Evolutionary conservation across 352 stramenopile genomes (phyloP).

Genomic region (Phytophthora sojae): DNA sequence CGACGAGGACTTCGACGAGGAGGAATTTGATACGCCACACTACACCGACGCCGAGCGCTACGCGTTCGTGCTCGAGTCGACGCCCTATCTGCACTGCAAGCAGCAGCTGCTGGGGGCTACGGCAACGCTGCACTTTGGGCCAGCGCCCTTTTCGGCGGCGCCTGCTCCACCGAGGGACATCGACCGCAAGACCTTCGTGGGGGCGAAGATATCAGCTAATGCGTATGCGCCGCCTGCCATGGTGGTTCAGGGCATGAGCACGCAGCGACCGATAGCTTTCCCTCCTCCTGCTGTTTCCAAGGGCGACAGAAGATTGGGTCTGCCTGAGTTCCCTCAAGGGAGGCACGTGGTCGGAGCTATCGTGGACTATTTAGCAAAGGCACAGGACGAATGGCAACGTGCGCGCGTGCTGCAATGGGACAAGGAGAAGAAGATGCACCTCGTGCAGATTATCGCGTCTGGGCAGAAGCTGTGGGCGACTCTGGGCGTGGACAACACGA

Average conservation of each 20-base stretch:
- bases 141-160: conserved; percentile 19
- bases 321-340: conserved; percentile 64
- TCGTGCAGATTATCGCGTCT: conserved; percentile 68
- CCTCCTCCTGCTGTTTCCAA: conserved; percentile 34
- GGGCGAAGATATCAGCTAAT: conserved; percentile 46
- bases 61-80: conserved; percentile 82
- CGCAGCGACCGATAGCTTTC: conserved; percentile 53
- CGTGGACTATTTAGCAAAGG: conserved; percentile 77
- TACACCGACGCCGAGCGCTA: conserved; percentile 58
- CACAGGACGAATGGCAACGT: conserved; percentile 74
- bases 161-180: conserved; percentile 30
- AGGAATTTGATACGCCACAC: conserved; percentile 33
- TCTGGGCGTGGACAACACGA: conserved; percentile 63
- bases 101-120: conserved; percentile 53
- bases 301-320: conserved; percentile 42
- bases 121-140: conserved; percentile 46
- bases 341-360: conserved; percentile 65
- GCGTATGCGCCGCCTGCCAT: conserved; percentile 50
- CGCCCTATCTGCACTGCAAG: conserved; percentile 62
- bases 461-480: conserved; percentile 68
- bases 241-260: conserved; percentile 56
- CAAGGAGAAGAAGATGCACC: conserved; percentile 65
- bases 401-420: conserved; percentile 79
- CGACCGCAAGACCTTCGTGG: conserved; percentile 36
- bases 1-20: conserved; percentile 52